Conservation (phyloP, 2,329 filamentous ascomycete species). For the Aspergillus pseudoterreus region DNA sequence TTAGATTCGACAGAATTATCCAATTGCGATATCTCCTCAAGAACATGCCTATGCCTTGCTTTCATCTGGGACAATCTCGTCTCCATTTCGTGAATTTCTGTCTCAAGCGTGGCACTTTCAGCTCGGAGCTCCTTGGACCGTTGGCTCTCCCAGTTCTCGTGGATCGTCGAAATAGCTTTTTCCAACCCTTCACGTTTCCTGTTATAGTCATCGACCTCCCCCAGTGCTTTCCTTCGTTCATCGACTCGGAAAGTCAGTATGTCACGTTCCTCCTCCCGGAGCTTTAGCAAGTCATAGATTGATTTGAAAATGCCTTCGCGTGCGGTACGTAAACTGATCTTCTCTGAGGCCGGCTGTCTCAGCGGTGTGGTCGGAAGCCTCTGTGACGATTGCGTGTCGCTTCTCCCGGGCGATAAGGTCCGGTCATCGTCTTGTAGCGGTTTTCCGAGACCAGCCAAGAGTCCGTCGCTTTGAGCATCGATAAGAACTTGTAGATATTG, state of each 20-base stretch:
- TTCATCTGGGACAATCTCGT: slow-evolving; percentile 54
- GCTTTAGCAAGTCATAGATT: slow-evolving; percentile 53
- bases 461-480: slow-evolving; percentile 58
- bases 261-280: slow-evolving; percentile 56
- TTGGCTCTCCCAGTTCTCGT: slow-evolving; percentile 43
- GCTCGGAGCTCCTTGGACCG: slow-evolving; percentile 44
- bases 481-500: slow-evolving; percentile 56
- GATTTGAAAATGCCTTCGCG: slow-evolving; percentile 55
- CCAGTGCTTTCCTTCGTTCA: slow-evolving; percentile 45
- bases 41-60: slow-evolving; percentile 50
- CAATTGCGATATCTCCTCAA: slow-evolving; percentile 49
- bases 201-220: slow-evolving; percentile 50
- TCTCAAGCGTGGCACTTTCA: slow-evolving; percentile 51
- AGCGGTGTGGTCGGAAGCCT: slow-evolving; percentile 35
- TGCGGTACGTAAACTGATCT: slow-evolving; percentile 51
- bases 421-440: slow-evolving; percentile 46
- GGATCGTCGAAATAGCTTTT: slow-evolving; percentile 49
- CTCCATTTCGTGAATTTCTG: slow-evolving; percentile 57
- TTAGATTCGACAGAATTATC: slow-evolving; percentile 58
- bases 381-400: slow-evolving; percentile 28
- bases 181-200: slow-evolving; percentile 49
- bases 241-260: slow-evolving; percentile 46
- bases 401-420: slow-evolving; percentile 42
- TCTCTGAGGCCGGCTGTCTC: slow-evolving; percentile 40
- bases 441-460: slow-evolving; percentile 47